Evolutionary conservation across 1,284 basidiomycete genomes (phyloP).

Genomic region (Ceratobasidium sp.): DNA sequence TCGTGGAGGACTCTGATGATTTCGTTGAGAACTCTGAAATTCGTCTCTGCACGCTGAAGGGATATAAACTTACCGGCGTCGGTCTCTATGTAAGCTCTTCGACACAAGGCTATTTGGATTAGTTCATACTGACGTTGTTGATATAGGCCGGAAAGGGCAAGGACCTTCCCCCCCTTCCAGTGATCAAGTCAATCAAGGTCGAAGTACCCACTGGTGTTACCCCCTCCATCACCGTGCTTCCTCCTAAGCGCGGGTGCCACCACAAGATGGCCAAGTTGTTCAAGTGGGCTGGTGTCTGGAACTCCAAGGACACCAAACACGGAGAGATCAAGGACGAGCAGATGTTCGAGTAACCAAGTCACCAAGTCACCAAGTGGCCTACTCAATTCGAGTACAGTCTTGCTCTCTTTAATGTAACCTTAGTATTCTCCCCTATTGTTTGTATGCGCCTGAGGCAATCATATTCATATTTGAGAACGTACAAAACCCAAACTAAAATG

Average conservation of each 20-base stretch:
- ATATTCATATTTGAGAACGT: too few species aligned
- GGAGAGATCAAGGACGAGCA: too few species aligned
- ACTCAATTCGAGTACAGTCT: too few species aligned
- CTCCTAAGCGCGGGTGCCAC: conserved; percentile 1
- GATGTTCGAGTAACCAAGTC: too few species aligned
- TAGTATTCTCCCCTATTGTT: too few species aligned
- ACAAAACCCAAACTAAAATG: too few species aligned
- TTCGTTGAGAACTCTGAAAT: conserved; percentile 3
- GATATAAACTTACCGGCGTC: conserved; percentile 20
- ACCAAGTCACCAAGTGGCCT: too few species aligned
- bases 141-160: conserved; percentile 11
- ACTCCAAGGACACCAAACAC: background rate
- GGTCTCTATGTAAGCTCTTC: conserved; percentile 18
- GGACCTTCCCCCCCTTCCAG: background rate
- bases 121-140: background rate
- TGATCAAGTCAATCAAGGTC: conserved; percentile 36
- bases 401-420: too few species aligned
- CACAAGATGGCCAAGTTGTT: background rate
- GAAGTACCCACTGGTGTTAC: conserved; percentile 8
- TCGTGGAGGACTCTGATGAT: conserved; percentile 18
- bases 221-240: conserved; percentile 9
- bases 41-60: conserved; percentile 31
- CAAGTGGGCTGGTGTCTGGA: conserved; percentile 36
- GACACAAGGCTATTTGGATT: background rate
- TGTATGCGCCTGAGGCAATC: too few species aligned